phyloP scores from a whole-genome alignment of 257 asterid species.

The Plantago elongata region DNA sequence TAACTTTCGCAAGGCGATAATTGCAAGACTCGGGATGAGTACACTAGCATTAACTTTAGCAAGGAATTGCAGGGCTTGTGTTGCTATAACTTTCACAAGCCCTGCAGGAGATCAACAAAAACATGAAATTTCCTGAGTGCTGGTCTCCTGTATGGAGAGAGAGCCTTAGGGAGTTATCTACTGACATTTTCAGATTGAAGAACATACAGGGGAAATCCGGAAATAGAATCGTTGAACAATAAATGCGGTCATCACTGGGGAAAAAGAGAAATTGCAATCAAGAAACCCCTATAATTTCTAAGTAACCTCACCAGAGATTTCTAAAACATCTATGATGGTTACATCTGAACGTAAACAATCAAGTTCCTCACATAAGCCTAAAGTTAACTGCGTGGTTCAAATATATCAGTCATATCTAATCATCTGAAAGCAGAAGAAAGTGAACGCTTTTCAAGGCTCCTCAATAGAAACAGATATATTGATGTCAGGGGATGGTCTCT shows the following conservation, averaged over 20 bases:
- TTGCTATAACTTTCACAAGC: no score
- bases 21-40: no score
- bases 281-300: conserved; percentile 7
- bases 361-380: conserved; percentile 23
- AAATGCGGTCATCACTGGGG: neutral
- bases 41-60: no score
- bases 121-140: no score
- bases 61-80: no score
- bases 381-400: conserved; percentile 19
- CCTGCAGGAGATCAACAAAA: no score
- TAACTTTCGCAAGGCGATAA: no score
- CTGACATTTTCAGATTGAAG: no score
- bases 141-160: no score
- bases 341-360: conserved; percentile 11
- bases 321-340: conserved; percentile 23
- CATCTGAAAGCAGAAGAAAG: conserved; percentile 8
- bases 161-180: no score
- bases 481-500: conserved; percentile 70
- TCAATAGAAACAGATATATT: conserved; percentile 54
- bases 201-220: no score
- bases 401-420: conserved; percentile 17
- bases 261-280: neutral
- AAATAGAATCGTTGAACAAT: neutral
- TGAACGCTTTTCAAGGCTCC: conserved; percentile 31
- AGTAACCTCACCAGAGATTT: conserved; percentile 4